Evolutionary conservation across 805 yeast species (phyloP).

Genomic region (Zygotorulaspora danielsina): DNA sequence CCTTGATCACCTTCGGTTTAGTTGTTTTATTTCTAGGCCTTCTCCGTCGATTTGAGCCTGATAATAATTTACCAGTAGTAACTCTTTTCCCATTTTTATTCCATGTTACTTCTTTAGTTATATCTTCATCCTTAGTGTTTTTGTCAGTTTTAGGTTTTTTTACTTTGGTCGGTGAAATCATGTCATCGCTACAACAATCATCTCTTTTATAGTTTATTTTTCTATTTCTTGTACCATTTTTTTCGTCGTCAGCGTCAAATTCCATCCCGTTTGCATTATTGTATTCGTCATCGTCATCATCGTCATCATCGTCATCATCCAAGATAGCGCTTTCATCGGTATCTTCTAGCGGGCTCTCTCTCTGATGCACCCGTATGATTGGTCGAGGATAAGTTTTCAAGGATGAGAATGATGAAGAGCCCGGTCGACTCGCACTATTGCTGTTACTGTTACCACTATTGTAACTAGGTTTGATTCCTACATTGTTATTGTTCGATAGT

Average conservation of each 20-base stretch:
- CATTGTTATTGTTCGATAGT: slow-evolving; percentile 3
- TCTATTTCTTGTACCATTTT: not conserved
- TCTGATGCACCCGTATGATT: slow-evolving; percentile 25
- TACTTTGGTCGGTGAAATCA: not conserved
- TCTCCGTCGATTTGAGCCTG: slow-evolving; percentile 14
- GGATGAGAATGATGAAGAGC: slow-evolving; percentile 27
- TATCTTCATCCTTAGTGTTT: slow-evolving; percentile 5
- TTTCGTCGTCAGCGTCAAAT: slow-evolving; percentile 3
- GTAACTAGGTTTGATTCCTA: not conserved
- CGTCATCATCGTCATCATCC: slow-evolving; percentile 20
- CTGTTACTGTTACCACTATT: slow-evolving; percentile 1
- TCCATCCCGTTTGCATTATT: slow-evolving; percentile 7
- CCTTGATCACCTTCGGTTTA: slow-evolving; percentile 1
- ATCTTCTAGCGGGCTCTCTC: slow-evolving; percentile 17
- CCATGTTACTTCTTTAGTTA: slow-evolving; percentile 31
- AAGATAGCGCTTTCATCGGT: slow-evolving; percentile 22
- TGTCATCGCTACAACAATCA: not conserved
- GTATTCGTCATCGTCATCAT: slow-evolving; percentile 15
- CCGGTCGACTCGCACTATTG: slow-evolving; percentile 23
- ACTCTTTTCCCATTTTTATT: slow-evolving; percentile 34
- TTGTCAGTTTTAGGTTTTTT: not conserved
- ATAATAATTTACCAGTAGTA: slow-evolving; percentile 18
- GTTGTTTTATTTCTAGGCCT: slow-evolving; percentile 3
- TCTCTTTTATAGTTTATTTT: not conserved
- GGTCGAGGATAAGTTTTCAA: slow-evolving; percentile 24